Percentiles rank a stretch among this genome's conserved stretches.
phyloP scores from a whole-genome alignment of 2,329 filamentous ascomycete species.

The Cercospora citrullina region DNA sequence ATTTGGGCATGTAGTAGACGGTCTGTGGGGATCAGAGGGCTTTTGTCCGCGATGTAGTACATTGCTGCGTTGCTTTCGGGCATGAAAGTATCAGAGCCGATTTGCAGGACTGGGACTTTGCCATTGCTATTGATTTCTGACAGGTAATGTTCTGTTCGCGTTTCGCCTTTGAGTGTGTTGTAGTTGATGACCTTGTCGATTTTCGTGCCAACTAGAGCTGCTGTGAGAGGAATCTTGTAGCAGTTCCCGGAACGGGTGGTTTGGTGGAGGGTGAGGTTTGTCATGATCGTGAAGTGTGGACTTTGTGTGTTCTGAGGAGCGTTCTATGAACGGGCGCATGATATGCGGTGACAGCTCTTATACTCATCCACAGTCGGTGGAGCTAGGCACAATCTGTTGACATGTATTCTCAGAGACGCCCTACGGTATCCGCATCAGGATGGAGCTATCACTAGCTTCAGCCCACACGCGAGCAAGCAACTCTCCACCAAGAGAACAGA shows the following conservation, averaged over 20 bases:
- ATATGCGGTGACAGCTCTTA: too few species aligned
- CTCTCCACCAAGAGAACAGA: background rate
- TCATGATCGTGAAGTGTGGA: background rate
- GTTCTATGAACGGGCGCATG: too few species aligned
- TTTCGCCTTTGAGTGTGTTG: conserved; percentile 18
- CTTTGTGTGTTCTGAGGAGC: too few species aligned
- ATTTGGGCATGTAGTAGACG: conserved; percentile 19
- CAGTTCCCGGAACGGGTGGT: conserved; percentile 21
- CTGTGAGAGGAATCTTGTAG: conserved; percentile 23
- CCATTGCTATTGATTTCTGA: conserved; percentile 20
- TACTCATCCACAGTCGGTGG: background rate
- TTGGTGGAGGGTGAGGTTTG: conserved; percentile 18
- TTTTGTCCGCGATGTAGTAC: conserved; percentile 21
- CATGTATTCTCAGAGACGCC: background rate
- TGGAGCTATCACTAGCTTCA: background rate
- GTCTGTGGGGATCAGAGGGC: conserved; percentile 17
- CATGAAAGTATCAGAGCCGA: conserved; percentile 17
- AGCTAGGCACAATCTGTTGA: background rate
- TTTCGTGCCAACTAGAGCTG: conserved; percentile 12
- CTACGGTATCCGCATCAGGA: background rate
- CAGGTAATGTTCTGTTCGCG: conserved; percentile 17
- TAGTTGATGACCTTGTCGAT: conserved; percentile 17
- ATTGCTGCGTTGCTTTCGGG: conserved; percentile 24
- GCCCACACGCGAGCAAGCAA: background rate
- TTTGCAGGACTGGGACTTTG: conserved; percentile 22